phyloP scores from a whole-genome alignment of 2,329 filamentous ascomycete species.

The Trichoderma oligosporum region DNA sequence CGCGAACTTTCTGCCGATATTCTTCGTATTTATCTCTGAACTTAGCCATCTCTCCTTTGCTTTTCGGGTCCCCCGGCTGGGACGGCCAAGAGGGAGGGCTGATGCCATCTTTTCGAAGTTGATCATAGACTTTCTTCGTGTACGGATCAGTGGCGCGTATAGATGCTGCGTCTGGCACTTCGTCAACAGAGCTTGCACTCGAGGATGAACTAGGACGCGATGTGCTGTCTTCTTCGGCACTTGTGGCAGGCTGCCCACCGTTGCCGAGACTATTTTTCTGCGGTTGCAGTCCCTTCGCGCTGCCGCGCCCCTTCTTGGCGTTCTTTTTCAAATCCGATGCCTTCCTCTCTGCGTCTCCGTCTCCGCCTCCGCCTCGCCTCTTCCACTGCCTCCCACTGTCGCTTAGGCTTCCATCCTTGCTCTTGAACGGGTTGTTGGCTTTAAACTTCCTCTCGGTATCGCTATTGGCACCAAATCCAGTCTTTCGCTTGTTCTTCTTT shows the following conservation, averaged over 20 bases:
- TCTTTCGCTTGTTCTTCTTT: conserved; percentile 28
- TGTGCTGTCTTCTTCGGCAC: conserved; percentile 19
- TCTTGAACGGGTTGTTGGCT: conserved; percentile 29
- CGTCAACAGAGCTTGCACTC: conserved; percentile 24
- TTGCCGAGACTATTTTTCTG: conserved; percentile 12
- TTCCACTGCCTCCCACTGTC: conserved; percentile 17
- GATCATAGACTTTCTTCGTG: conserved; percentile 49
- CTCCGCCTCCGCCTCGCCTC: conserved; percentile 25
- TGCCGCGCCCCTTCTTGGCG: conserved; percentile 15
- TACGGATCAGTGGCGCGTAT: conserved; percentile 36
- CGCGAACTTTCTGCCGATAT: conserved; percentile 55
- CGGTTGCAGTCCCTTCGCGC: conserved; percentile 4
- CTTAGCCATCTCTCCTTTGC: conserved; percentile 49
- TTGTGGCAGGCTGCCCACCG: conserved; percentile 11
- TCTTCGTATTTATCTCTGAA: conserved; percentile 54
- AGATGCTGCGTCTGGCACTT: conserved; percentile 21
- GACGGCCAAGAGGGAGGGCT: conserved; percentile 53
- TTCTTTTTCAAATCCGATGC: conserved; percentile 23
- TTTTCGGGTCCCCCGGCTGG: conserved; percentile 50
- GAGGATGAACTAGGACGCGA: conserved; percentile 29
- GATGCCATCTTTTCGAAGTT: conserved; percentile 53
- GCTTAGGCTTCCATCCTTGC: conserved; percentile 18
- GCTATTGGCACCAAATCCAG: conserved; percentile 28
- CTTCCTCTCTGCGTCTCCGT: conserved; percentile 26
- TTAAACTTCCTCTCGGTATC: conserved; percentile 27